phyloP scores from a whole-genome alignment of 2,329 filamentous ascomycete genomes.

The Fusarium tricinctum region DNA sequence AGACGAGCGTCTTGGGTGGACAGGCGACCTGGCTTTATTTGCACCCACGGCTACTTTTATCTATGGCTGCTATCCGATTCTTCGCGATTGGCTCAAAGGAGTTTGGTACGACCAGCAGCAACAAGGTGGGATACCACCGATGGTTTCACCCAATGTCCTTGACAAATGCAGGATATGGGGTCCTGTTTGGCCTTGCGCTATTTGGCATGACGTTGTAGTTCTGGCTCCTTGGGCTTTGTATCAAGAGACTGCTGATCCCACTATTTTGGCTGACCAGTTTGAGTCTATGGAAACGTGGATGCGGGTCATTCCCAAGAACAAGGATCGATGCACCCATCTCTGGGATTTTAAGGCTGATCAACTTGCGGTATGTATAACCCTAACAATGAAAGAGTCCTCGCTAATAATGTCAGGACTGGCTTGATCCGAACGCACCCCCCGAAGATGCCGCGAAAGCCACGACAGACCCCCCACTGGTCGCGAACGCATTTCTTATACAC shows the following conservation, averaged over 20 bases:
- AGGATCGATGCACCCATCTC: conserved; percentile 54
- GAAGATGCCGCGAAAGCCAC: conserved; percentile 56
- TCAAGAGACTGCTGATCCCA: conserved; percentile 55
- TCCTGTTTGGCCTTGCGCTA: conserved; percentile 49
- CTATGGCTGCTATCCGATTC: conserved; percentile 62
- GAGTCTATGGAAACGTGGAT: conserved; percentile 59
- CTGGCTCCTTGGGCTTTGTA: conserved; percentile 59
- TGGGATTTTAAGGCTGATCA: conserved; percentile 53
- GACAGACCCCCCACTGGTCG: conserved; percentile 59
- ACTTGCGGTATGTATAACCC: conserved; percentile 36
- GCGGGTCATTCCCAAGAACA: conserved; percentile 51
- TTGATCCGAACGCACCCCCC: conserved; percentile 62
- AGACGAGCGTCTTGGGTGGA: conserved; percentile 69
- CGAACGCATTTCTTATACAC: conserved; percentile 63
- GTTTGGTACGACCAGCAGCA: conserved; percentile 35
- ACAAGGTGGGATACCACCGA: conserved; percentile 37
- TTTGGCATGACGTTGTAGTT: conserved; percentile 62
- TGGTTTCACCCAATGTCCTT: conserved; percentile 42
- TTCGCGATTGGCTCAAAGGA: conserved; percentile 42
- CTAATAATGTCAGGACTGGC: conserved; percentile 60
- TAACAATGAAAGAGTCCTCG: rapidly evolving
- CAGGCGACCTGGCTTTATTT: conserved; percentile 66
- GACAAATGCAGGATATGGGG: conserved; percentile 33
- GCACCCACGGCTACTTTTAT: conserved; percentile 65
- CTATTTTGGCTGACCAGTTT: conserved; percentile 56